Evolutionary conservation across 352 stramenopile species (phyloP), one percentile per base, ranked within the genome.

Genomic region (Phytophthora macrochlamydospora): DNA sequence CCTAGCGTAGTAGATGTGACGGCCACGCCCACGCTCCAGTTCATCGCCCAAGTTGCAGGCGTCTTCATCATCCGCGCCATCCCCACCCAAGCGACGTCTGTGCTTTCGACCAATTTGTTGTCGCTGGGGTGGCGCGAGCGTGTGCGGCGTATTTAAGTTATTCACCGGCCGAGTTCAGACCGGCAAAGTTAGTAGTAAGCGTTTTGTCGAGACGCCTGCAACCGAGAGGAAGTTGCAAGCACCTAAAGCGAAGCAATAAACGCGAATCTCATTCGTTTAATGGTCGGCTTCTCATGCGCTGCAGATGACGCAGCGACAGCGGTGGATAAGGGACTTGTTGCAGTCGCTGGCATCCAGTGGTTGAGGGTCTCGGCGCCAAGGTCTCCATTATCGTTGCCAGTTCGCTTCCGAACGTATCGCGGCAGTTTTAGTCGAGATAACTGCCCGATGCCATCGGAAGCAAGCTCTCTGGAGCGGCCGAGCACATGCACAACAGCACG

Each of bases 91-190:
- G 44, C 55, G 59, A 48, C 62, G 12, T 43, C 18, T 37, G 5
- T 24, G 18, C 18, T 24, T 24, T 24, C 18, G 18, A 24, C 18
- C 18, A 24, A 24, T 24, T 69, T 65, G 28, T 70, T 64, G 52
- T 59, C 37, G 28, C 29, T 13, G 13, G 38, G 37, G 12, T 68
- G 51, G n/a, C 44, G 18, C 59, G 35, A 73, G 63, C 24, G 56
- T 73, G 52, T 71, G 59, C 59, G 67, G 71, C 68, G 64, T 78
- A 81, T 78, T 81, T 81, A 81, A 81, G 51, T 81, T 81, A 81
- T 81, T 75, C 67, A 62, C 67, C 67, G 67, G 48, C 56, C 40
- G 7, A 51, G 51, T 24, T 43, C 46, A 65, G 61, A 58, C 57
- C 66, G 66, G 57, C 61, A 69, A 24, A 78, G 70, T 75, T 69